Conservation (phyloP, 1,284 basidiomycete species). For the Ustilago lituana region DNA sequence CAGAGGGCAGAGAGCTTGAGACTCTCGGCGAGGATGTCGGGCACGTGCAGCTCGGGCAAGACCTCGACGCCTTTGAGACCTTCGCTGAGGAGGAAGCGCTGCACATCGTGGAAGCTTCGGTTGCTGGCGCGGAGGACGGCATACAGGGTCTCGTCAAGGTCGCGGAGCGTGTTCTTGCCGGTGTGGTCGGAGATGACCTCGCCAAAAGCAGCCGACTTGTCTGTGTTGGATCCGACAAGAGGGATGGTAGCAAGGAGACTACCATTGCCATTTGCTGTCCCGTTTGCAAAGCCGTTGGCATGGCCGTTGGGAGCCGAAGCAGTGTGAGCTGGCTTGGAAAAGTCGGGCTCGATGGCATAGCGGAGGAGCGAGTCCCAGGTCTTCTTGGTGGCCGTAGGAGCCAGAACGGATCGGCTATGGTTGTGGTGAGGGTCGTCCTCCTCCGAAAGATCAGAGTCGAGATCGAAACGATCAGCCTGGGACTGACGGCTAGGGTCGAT, state of each 20-base stretch:
- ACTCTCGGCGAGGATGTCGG: constrained; percentile 51
- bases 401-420: constrained; percentile 25
- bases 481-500: constrained; percentile 45
- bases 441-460: constrained; percentile 23
- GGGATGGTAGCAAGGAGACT: constrained; percentile 48
- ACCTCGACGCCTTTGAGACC: constrained; percentile 45
- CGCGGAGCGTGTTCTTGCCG: constrained; percentile 6
- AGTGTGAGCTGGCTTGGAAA: constrained; percentile 4
- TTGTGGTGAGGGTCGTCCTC: constrained; percentile 11
- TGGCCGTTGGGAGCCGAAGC: constrained; percentile 12
- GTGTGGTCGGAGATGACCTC: constrained; percentile 65
- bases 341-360: constrained; percentile 29
- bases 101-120: constrained; percentile 57
- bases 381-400: constrained; percentile 70
- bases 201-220: constrained; percentile 47
- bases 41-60: constrained; percentile 51
- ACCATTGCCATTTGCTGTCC: no score
- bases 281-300: no score
- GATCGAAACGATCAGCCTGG: constrained; percentile 54
- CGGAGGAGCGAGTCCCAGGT: constrained; percentile 78
- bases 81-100: constrained; percentile 63
- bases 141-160: constrained; percentile 65
- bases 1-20: constrained; percentile 90
- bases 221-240: constrained; percentile 19
- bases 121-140: constrained; percentile 58